Evolutionary conservation across 1,284 basidiomycete species (phyloP).

Genomic region (Trichosporon sp.): DNA sequence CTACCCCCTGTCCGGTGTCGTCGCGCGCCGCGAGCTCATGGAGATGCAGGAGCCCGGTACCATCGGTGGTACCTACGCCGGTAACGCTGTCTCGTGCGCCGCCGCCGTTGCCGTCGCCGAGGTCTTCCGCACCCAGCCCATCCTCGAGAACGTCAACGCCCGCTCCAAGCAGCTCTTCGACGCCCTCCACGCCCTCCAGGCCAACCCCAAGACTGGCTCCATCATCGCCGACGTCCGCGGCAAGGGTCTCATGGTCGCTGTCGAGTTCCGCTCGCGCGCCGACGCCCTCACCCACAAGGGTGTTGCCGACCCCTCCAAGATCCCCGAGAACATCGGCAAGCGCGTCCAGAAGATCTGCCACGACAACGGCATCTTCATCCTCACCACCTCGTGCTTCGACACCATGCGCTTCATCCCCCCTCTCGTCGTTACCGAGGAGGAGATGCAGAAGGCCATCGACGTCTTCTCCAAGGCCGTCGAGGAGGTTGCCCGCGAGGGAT

Average conservation of each 20-base stretch:
- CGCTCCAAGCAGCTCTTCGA: constrained; percentile 74
- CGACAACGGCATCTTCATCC: constrained; percentile 76
- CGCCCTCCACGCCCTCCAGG: constrained; percentile 60
- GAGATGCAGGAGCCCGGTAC: constrained; percentile 76
- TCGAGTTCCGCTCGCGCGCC: constrained; percentile 44
- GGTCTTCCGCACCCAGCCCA: constrained; percentile 72
- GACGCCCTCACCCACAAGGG: constrained; percentile 43
- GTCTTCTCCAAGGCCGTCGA: constrained; percentile 67
- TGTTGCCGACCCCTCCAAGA: constrained; percentile 49
- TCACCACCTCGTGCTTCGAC: constrained; percentile 57
- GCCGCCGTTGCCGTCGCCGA: constrained; percentile 80
- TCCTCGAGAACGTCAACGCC: constrained; percentile 74
- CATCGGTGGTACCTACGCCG: constrained; percentile 88
- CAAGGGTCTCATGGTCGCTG: constrained; percentile 56
- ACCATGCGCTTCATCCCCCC: constrained; percentile 69
- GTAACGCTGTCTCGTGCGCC: constrained; percentile 85
- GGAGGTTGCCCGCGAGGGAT: constrained; percentile 65
- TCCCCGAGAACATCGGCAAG: constrained; percentile 69
- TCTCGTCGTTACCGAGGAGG: constrained; percentile 66
- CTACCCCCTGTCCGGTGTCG: constrained; percentile 86
- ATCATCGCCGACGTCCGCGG: constrained; percentile 59
- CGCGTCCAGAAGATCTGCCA: constrained; percentile 79
- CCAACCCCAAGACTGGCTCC: constrained; percentile 58
- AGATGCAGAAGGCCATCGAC: constrained; percentile 64
- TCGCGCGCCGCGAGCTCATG: constrained; percentile 78